Base-by-base conservation (phyloP, 2,329 filamentous ascomycete genomes). In the Colletotrichum abscissum region DNA sequence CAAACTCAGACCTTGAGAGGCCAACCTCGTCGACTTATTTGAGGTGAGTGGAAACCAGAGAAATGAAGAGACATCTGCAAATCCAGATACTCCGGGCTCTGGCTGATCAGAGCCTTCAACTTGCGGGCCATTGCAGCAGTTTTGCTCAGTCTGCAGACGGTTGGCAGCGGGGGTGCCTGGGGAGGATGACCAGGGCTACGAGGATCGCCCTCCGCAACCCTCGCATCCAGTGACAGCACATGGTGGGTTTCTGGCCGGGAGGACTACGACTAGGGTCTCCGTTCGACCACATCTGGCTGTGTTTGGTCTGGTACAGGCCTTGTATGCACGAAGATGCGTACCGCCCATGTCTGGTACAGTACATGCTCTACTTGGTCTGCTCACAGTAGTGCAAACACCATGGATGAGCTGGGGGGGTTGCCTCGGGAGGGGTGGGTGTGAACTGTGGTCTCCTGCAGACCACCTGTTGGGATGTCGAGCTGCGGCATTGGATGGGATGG, bases 391-490 rank as follows among this genome's bases (percentile, higher is more conserved):
- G 69, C 72, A 64, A 71, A 63, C 69, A 63, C 63, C 38, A 30
- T 42, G 60, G 35, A 35, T 35, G 38, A 59, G 62, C 71, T 58
- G 54, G 56, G 55, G 70, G 70, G 54, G 16, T 24, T 38, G 35
- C 24, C 33, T 55, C 35, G 35, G 35, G 63, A 49, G 42, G 60
- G 58, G 56, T 73, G 71, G 49, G 55, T 56, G 59, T 71, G 38
- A 59, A 56, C 71, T 42, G 46, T 71, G 38, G 67, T 62, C 71
- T 42, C 67, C 67, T 71, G 60, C 67, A 73, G 71, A 62, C 22
- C 71, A 73, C 67, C 69, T 30, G 56, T 73, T 66, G 70, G 60
- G 62, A 65, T 60, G 56, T 46, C 55, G 56, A 73, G 67, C 60
- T 71, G 69, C 63, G 69, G 69, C 57, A 67, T 62, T 62, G 69